These are phyloP conservation scores for Acanthochlamys bracteata DNA, from an alignment of 106 monocot genomes.

Conservation along the genomic window DNA sequence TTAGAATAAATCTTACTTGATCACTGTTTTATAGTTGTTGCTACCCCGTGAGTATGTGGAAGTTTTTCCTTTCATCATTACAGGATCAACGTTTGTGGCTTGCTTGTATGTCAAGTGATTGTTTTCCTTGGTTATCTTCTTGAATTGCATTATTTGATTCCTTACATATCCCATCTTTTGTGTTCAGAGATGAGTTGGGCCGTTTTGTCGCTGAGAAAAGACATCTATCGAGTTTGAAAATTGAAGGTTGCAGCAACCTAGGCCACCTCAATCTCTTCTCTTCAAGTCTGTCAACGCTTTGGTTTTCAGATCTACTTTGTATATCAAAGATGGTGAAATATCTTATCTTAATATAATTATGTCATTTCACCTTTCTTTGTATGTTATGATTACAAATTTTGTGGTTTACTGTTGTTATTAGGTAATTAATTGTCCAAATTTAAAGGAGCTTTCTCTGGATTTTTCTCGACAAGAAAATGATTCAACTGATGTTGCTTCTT, in stretches of 20 bases:
- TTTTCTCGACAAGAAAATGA: slow-evolving; percentile 83
- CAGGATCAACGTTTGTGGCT: neutral
- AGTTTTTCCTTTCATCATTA: neutral
- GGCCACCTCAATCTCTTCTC: slow-evolving; percentile 68
- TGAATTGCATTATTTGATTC: neutral
- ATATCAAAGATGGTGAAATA: slow-evolving; percentile 68
- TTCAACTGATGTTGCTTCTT: slow-evolving; percentile 63
- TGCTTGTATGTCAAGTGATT: neutral
- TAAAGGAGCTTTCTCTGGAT: slow-evolving; percentile 79
- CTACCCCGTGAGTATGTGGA: too few relatives aligned
- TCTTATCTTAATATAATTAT: neutral
- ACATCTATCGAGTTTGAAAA: slow-evolving; percentile 59
- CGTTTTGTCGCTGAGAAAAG: slow-evolving; percentile 89
- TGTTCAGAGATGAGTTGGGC: slow-evolving; percentile 67
- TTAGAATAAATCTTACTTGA: too few relatives aligned
- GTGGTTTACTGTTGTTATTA: slow-evolving; percentile 42
- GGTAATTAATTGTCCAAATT: slow-evolving; percentile 81
- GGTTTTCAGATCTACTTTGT: slow-evolving; percentile 80
- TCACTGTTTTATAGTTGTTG: too few relatives aligned
- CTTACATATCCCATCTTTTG: neutral
- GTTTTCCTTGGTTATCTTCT: neutral
- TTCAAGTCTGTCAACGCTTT: slow-evolving; percentile 64
- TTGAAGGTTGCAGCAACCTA: slow-evolving; percentile 73
- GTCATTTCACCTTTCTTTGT: neutral
- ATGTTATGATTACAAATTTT: slow-evolving; percentile 1